phyloP scores from a whole-genome alignment of 345 rosid species.

The Fremontodendron californicum region DNA sequence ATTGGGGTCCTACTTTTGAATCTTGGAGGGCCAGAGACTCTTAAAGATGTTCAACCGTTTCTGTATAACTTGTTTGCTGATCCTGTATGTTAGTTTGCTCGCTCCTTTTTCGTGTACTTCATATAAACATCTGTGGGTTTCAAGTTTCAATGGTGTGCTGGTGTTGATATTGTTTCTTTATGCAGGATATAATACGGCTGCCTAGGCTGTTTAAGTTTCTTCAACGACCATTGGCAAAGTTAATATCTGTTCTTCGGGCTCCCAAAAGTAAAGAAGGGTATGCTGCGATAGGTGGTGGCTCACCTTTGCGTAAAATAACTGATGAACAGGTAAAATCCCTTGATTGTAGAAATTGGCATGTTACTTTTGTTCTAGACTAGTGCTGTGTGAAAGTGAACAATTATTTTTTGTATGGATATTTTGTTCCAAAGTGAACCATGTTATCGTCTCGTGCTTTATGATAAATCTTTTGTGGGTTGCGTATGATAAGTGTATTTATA shows the following conservation, averaged over 20 bases:
- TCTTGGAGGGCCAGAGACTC: conserved; percentile 86
- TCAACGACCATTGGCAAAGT: conserved; percentile 68
- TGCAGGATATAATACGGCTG: conserved; percentile 84
- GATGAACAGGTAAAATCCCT: conserved; percentile 57
- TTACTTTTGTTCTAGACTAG: not conserved
- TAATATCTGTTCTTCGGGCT: conserved; percentile 79
- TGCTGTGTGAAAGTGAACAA: not conserved
- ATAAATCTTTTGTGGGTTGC: not conserved
- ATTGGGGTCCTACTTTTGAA: conserved; percentile 71
- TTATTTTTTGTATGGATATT: not conserved
- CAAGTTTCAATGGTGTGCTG: not conserved
- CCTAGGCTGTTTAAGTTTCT: conserved; percentile 85
- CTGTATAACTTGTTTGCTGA: conserved; percentile 82
- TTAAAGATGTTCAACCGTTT: conserved; percentile 55
- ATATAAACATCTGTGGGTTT: not conserved
- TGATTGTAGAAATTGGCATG: not conserved
- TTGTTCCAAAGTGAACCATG: not conserved
- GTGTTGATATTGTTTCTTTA: not conserved
- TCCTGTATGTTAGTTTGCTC: conserved; percentile 46
- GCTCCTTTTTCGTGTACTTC: not conserved
- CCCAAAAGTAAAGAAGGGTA: conserved; percentile 94
- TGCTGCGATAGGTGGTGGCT: conserved; percentile 97
- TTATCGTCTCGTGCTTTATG: not conserved
- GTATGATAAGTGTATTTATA: not conserved
- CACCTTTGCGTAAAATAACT: conserved; percentile 81